These are phyloP conservation scores for Yamadazyma triangularis DNA, from an alignment of 1,139 yeast species.

Conservation along the genomic window DNA sequence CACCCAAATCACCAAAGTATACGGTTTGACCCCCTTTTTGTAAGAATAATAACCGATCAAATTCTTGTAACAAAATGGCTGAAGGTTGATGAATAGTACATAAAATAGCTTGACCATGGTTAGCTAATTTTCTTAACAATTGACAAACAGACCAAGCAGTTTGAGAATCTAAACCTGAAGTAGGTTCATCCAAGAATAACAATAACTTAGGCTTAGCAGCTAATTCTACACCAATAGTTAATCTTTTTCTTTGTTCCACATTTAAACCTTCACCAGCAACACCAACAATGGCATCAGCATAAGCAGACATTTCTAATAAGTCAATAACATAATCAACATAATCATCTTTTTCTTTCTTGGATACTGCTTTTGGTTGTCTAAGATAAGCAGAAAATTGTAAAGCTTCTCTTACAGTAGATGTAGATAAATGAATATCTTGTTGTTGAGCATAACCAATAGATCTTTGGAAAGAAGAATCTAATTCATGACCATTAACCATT, in stretches of 20 bases:
- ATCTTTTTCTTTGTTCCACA: conserved; percentile 81
- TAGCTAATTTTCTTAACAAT: conserved; percentile 69
- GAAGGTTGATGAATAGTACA: conserved; percentile 85
- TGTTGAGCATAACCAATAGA: conserved; percentile 83
- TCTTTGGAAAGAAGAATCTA: conserved; percentile 73
- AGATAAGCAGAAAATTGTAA: conserved; percentile 68
- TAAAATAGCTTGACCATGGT: conserved; percentile 75
- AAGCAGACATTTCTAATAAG: conserved; percentile 65
- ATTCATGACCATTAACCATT: conserved; percentile 66
- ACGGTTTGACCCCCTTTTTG: conserved; percentile 76
- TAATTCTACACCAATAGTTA: conserved; percentile 79
- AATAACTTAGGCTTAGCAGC: conserved; percentile 82
- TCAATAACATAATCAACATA: conserved; percentile 69
- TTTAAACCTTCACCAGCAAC: conserved; percentile 74
- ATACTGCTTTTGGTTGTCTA: conserved; percentile 58
- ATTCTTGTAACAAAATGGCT: conserved; percentile 67
- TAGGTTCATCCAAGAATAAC: conserved; percentile 83
- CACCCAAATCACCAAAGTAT: conserved; percentile 77
- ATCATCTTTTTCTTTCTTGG: conserved; percentile 55
- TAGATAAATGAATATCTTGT: conserved; percentile 69
- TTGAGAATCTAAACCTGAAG: conserved; percentile 90
- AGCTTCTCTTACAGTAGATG: conserved; percentile 78
- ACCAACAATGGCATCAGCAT: conserved; percentile 82
- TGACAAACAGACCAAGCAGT: conserved; percentile 86
- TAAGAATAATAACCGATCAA: conserved; percentile 68